Percentiles rank a stretch among this genome's conserved stretches.
phyloP scores from a whole-genome alignment of 1,284 basidiomycete species.

The Dichomitus squalens region DNA sequence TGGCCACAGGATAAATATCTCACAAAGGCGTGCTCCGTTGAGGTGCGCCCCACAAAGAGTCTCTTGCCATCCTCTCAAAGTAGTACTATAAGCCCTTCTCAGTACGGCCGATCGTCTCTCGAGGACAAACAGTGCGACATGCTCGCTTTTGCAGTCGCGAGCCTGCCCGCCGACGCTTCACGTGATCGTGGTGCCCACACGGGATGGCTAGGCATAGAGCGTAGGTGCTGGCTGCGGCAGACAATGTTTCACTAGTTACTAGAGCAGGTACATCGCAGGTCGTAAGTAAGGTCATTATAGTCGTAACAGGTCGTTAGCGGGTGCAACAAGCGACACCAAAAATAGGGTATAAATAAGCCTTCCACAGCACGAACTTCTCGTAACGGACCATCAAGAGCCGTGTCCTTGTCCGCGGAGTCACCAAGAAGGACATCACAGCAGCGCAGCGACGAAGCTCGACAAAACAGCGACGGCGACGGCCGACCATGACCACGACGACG shows the following conservation, averaged over 20 bases:
- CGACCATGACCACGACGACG: neutral
- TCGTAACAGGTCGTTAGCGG: slow-evolving; percentile 17
- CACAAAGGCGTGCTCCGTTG: neutral
- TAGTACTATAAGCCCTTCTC: too few relatives aligned
- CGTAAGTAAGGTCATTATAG: slow-evolving; percentile 16
- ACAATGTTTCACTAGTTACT: too few relatives aligned
- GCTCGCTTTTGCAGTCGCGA: too few relatives aligned
- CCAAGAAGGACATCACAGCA: slow-evolving; percentile 1
- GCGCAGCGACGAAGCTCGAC: neutral
- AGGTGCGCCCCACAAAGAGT: slow-evolving; percentile 6
- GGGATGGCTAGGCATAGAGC: too few relatives aligned
- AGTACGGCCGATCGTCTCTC: too few relatives aligned
- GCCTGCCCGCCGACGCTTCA: neutral
- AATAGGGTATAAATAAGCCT: slow-evolving; percentile 23
- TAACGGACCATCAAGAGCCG: neutral
- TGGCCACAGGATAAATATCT: slow-evolving; percentile 8
- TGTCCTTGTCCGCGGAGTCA: neutral
- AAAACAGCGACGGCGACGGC: neutral
- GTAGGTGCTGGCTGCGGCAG: neutral
- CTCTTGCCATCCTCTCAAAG: neutral
- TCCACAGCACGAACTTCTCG: neutral
- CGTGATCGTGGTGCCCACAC: neutral
- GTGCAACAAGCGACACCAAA: slow-evolving; percentile 11
- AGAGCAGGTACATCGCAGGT: slow-evolving; percentile 8
- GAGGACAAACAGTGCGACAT: too few relatives aligned